phyloP scores from a whole-genome alignment of 305 asterid genomes.

The Coffea humblotiana region DNA sequence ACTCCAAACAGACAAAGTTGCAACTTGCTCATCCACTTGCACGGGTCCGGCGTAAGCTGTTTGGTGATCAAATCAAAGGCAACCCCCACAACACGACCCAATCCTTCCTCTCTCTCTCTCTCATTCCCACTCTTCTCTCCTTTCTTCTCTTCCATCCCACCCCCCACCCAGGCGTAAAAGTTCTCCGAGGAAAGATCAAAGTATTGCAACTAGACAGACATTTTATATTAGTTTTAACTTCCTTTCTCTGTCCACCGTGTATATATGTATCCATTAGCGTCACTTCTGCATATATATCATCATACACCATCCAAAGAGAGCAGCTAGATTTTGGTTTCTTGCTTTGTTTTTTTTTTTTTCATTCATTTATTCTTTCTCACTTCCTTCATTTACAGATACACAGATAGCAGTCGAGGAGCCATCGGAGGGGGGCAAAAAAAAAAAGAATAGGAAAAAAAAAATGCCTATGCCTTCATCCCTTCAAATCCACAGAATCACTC shows the following conservation, averaged over 20 bases:
- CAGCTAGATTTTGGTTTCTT: background rate
- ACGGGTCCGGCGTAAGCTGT: constrained; percentile 31
- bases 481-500: constrained; percentile 50
- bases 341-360: no score
- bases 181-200: constrained; percentile 29
- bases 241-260: background rate
- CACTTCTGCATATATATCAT: background rate
- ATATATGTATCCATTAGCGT: background rate
- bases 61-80: constrained; percentile 15
- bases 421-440: no score
- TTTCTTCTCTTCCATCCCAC: no score
- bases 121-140: background rate
- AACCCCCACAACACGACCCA: background rate
- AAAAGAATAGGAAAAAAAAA: background rate
- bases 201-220: constrained; percentile 31
- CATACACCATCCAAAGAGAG: background rate
- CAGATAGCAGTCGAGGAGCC: background rate
- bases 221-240: constrained; percentile 4
- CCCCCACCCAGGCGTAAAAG: constrained; percentile 1
- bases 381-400: background rate
- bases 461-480: constrained; percentile 63
- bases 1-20: constrained; percentile 27
- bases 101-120: no score
- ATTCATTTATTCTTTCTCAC: no score
- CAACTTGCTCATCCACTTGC: constrained; percentile 52